Base-by-base conservation (phyloP, 768 basidiomycete species). In the Mycena capillaripes region DNA sequence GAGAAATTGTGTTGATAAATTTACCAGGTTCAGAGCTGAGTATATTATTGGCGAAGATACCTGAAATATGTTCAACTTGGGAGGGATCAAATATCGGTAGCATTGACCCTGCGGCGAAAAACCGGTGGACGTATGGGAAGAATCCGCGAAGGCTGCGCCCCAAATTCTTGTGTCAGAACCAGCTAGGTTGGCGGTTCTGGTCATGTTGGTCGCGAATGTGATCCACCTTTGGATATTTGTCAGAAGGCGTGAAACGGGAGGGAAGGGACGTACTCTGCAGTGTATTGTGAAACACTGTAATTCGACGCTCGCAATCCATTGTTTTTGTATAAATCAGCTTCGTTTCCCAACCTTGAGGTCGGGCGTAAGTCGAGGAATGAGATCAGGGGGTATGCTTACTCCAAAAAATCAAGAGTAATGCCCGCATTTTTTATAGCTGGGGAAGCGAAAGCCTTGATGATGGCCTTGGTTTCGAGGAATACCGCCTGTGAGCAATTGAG, bases 21-120 rank as follows among this genome's bases (percentile, higher is more conserved):
- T 81, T 78, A 0, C 90, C 91, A 2, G 89, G 82, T 1, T 71
- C 60, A 16, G 88, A 87, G 34, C 81, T 73, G 9, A 92, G 82
- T 40, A 92, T 83, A 1, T 89, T 89, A 56, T 85, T 78, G 38
- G 79, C 79, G 70, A 92, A 89, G 25, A 89, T 84, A 62, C 88
- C 86, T 80, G n/a, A n/a, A n/a, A n/a, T n/a, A n/a, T n/a, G n/a
- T n/a, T n/a, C n/a, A n/a, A n/a, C n/a, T n/a, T n/a, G n/a, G n/a
- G n/a, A n/a, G n/a, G n/a, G n/a, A n/a, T n/a, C n/a, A n/a, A n/a
- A n/a, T n/a, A n/a, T n/a, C n/a, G n/a, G n/a, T n/a, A n/a, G n/a
- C n/a, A n/a, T n/a, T n/a, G n/a, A n/a, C n/a, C n/a, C n/a, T 90
- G 88, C 0, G 92, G 91, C 40, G 91, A 91, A 78, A 92, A 92